These are phyloP conservation scores for Sclerotiophoma versabilis DNA, from an alignment of 2,329 filamentous ascomycete species.

Conservation along the genomic window DNA sequence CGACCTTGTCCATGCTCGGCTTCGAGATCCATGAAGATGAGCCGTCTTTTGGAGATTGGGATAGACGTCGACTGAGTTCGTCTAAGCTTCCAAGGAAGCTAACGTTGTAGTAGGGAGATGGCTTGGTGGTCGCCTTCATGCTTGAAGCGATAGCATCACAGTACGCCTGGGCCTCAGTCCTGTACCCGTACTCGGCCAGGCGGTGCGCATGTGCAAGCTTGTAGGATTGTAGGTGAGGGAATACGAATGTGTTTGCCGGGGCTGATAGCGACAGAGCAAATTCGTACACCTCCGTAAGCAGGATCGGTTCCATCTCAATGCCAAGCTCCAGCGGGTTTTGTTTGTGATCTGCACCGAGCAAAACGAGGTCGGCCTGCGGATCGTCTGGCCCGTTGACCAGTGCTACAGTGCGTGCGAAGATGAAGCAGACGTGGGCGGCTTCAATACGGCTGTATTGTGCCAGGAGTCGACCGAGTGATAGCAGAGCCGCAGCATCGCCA, in stretches of 20 bases:
- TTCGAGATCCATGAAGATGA: constrained; percentile 91
- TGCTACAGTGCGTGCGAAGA: constrained; percentile 77
- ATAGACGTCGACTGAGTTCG: constrained; percentile 82
- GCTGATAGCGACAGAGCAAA: constrained; percentile 79
- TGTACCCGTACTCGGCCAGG: constrained; percentile 82
- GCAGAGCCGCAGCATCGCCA: constrained; percentile 78
- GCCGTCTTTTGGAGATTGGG: constrained; percentile 82
- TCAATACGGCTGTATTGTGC: constrained; percentile 86
- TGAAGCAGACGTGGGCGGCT: constrained; percentile 91
- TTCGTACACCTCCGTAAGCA: constrained; percentile 96
- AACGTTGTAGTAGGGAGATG: constrained; percentile 85
- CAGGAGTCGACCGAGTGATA: constrained; percentile 81
- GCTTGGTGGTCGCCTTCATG: constrained; percentile 80
- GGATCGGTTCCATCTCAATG: constrained; percentile 82
- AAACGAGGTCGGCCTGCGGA: constrained; percentile 75
- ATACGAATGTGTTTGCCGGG: constrained; percentile 58
- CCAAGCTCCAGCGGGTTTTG: constrained; percentile 74
- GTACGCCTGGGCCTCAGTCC: constrained; percentile 85
- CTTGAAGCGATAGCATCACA: constrained; percentile 82
- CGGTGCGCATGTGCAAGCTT: constrained; percentile 88
- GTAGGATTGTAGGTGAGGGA: constrained; percentile 87
- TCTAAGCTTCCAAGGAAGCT: constrained; percentile 78
- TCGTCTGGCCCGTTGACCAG: constrained; percentile 87
- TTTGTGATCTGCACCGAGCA: constrained; percentile 84
- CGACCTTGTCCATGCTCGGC: constrained; percentile 94